Evolutionary conservation across 2,329 filamentous ascomycete genomes (phyloP), one percentile per base, ranked within the genome.

Genomic region (Ophiostoma fasciatum): DNA sequence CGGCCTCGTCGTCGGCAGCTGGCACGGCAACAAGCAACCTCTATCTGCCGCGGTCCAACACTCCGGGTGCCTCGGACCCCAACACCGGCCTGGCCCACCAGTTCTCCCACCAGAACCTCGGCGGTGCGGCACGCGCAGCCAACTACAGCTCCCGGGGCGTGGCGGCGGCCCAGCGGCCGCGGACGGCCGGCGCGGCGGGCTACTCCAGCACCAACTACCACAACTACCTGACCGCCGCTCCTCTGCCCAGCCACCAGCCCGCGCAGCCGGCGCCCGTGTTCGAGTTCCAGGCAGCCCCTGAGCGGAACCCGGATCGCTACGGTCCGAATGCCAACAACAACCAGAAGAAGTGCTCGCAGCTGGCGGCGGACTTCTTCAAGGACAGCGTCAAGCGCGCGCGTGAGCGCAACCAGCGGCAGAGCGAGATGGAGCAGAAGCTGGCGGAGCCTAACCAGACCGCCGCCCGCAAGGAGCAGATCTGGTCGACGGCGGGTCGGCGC

Each of bases 331-430:
- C 73, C 45, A 74, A 77, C 50, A 76, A 74, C 54, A 79, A 79
- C 53, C 72, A 78, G 59, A 78, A 77, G 60, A 77, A 75, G 52
- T 78, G 74, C 54, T 71, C 70, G 12, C 71, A 76, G 51, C 55
- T 78, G 51, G 81, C 92, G 27, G 75, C 80, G 38, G 85, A 90
- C 49, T 96, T 96, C 65, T 98, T 96, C 74, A 92, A 93, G 61
- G 88, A 98, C 60, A 96, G 88, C 55, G 92, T 98, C 38, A 88
- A 94, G 66, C 76, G 90, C 49, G 90, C 90, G 35, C 74, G 88
- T 48, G 90, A 96, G 61, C 78, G 90, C 40, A 98, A 98, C 57
- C 78, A 92, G 58, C 81, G 87, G 87, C 87, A 92, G 48, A 84
- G 84, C 49, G 87, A 96, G 56, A 71, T 96, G 48, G 88, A 96